Evolutionary conservation across 345 rosid genomes (phyloP).

Genomic region (Heritiera littoralis): DNA sequence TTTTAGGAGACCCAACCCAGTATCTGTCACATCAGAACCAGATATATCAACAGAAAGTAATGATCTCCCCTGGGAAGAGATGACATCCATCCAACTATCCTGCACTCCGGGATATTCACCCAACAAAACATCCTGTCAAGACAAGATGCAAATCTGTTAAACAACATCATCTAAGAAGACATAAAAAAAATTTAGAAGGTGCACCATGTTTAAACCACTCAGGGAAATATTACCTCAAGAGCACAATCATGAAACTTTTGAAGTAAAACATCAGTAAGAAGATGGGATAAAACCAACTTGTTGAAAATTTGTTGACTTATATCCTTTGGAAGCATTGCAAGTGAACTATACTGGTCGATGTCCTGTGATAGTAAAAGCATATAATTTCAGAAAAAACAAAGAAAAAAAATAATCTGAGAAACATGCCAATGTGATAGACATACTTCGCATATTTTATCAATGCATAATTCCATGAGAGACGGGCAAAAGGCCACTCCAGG

Average conservation of each 20-base stretch:
- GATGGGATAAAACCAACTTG: conserved; percentile 24
- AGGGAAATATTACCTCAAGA: conserved; percentile 44
- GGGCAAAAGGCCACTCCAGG: conserved; percentile 27
- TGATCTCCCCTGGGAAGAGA: conserved; percentile 56
- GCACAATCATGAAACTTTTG: conserved; percentile 59
- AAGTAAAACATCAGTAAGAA: conserved; percentile 35
- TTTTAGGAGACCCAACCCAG: conserved; percentile 40
- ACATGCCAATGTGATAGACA: neutral
- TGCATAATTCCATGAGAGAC: conserved; percentile 33
- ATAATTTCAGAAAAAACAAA: neutral
- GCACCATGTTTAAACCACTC: neutral
- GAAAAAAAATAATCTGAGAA: neutral
- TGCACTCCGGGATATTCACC: conserved; percentile 55
- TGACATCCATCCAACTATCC: conserved; percentile 55
- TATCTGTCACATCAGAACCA: conserved; percentile 51
- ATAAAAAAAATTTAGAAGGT: neutral
- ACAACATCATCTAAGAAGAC: neutral
- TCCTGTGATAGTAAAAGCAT: conserved; percentile 11
- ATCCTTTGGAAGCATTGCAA: conserved; percentile 35
- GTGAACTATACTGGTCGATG: conserved; percentile 22
- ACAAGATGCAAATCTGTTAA: neutral
- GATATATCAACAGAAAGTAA: conserved; percentile 62
- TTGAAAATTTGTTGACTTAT: conserved; percentile 34
- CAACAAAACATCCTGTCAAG: conserved; percentile 51
- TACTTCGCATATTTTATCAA: conserved; percentile 30